Percentiles rank a stretch among this genome's conserved stretches.
Conservation (phyloP, 768 basidiomycete species). For the Boletus insuetus region DNA sequence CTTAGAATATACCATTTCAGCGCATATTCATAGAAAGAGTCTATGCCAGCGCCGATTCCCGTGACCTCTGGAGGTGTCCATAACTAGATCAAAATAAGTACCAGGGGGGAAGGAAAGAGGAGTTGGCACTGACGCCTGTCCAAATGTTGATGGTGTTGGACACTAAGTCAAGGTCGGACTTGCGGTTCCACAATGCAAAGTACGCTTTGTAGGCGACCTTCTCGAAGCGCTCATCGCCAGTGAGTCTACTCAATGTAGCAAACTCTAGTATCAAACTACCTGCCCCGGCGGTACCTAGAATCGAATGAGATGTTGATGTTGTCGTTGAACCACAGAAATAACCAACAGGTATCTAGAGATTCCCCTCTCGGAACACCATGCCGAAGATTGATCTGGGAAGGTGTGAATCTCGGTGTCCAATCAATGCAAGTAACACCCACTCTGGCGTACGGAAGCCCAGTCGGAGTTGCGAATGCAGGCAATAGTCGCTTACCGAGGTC, state of each 20-base stretch:
- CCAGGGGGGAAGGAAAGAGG: not conserved
- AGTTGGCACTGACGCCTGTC: conserved; percentile 59
- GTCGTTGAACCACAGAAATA: not conserved
- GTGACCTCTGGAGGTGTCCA: conserved; percentile 79
- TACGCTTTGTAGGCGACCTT: conserved; percentile 87
- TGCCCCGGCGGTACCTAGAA: conserved; percentile 83
- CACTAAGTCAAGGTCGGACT: conserved; percentile 78
- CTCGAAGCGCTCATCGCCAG: conserved; percentile 88
- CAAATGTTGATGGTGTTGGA: conserved; percentile 87
- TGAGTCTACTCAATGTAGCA: conserved; percentile 86
- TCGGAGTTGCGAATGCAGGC: conserved; percentile 89
- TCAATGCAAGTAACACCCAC: conserved; percentile 36
- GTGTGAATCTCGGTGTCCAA: conserved; percentile 1
- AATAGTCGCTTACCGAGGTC: conserved; percentile 85
- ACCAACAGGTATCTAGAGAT: conserved; percentile 80
- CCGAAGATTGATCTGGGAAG: conserved; percentile 71
- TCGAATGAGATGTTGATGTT: conserved; percentile 8
- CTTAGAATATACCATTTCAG: conserved; percentile 90
- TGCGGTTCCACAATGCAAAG: conserved; percentile 91
- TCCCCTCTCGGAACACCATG: conserved; percentile 77
- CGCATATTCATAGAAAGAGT: conserved; percentile 94
- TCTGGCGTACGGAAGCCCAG: conserved; percentile 89
- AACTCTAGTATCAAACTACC: conserved; percentile 94
- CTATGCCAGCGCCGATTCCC: conserved; percentile 90
- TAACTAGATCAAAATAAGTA: conserved; percentile 32